Evolutionary conservation across 129 eudicot genomes (phyloP).

Genomic region (Rutidosis leptorrhynchoides): DNA sequence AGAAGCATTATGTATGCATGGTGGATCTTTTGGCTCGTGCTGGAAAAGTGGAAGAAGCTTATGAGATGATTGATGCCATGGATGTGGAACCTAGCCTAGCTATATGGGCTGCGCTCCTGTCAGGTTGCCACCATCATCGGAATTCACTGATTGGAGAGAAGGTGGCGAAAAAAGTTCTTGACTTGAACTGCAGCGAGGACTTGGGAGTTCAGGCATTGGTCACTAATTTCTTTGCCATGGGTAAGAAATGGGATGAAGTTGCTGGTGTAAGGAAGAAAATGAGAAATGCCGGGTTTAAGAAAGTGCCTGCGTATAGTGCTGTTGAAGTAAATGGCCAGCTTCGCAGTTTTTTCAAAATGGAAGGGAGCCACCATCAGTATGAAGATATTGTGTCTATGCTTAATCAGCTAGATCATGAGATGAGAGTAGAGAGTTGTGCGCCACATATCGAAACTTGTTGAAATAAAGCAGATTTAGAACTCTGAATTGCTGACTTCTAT

Average conservation of each 20-base stretch:
- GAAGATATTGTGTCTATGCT: conserved; percentile 42
- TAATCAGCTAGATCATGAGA: conserved; percentile 51
- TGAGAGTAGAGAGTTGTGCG: conserved; percentile 26
- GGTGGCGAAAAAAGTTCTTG: conserved; percentile 56
- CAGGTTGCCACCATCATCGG: conserved; percentile 69
- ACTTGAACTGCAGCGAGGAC: conserved; percentile 44
- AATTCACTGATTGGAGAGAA: conserved; percentile 51
- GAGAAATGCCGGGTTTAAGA: conserved; percentile 54
- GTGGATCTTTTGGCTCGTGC: conserved; percentile 89
- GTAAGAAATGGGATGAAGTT: conserved; percentile 66
- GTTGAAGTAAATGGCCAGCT: conserved; percentile 69
- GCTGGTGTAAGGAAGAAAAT: conserved; percentile 50
- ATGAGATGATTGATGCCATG: conserved; percentile 40
- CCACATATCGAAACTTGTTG: too few species aligned
- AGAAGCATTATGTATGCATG: conserved; percentile 68
- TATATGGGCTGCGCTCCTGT: conserved; percentile 68
- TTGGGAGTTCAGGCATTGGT: conserved; percentile 57
- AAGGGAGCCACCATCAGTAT: conserved; percentile 62
- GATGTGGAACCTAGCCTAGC: conserved; percentile 52
- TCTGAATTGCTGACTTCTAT: too few species aligned
- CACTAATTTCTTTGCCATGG: conserved; percentile 61
- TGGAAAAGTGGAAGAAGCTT: conserved; percentile 71
- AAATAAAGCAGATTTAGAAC: too few species aligned
- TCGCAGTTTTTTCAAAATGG: conserved; percentile 64
- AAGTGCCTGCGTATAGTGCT: conserved; percentile 66